phyloP scores from a whole-genome alignment of 495 filamentous ascomycete genomes.

The Lasiosphaeris hirsuta region DNA sequence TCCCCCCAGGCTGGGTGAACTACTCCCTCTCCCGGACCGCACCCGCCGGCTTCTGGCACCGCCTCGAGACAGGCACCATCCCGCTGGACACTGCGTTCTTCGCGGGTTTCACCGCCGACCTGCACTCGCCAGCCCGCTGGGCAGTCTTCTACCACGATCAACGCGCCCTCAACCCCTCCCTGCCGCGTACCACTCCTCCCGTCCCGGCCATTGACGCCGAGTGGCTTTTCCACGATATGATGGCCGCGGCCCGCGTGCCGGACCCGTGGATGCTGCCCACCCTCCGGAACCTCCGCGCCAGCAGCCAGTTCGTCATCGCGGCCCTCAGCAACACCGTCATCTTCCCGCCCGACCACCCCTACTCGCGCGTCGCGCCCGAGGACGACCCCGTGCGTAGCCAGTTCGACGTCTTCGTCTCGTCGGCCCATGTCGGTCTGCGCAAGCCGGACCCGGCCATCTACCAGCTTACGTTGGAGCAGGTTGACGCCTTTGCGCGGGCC shows the following conservation, averaged over 20 bases:
- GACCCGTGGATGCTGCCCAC: constrained; percentile 89
- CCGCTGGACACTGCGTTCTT: constrained; percentile 72
- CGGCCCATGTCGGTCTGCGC: constrained; percentile 79
- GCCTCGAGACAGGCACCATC: constrained; percentile 72
- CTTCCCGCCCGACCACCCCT: constrained; percentile 67
- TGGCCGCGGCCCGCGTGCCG: constrained; percentile 63
- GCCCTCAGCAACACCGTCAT: constrained; percentile 87
- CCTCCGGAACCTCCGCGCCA: constrained; percentile 61
- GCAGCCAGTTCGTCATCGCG: constrained; percentile 66
- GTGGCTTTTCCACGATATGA: constrained; percentile 89
- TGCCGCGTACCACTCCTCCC: constrained; percentile 49
- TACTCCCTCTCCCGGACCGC: constrained; percentile 73
- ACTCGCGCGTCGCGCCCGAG: constrained; percentile 33
- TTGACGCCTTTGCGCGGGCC: constrained; percentile 56
- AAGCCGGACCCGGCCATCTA: constrained; percentile 88
- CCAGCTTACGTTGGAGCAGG: constrained; percentile 60
- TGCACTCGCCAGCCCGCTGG: constrained; percentile 66
- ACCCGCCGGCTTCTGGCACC: constrained; percentile 86
- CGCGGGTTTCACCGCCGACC: constrained; percentile 67
- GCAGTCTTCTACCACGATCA: constrained; percentile 39
- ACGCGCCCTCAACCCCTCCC: constrained; percentile 32
- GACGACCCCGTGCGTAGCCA: constrained; percentile 50
- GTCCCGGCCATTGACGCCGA: constrained; percentile 75
- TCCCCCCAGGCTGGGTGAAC: constrained; percentile 88
- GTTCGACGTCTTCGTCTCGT: constrained; percentile 82